Evolutionary conservation across 2,329 filamentous ascomycete species (phyloP).

Genomic region (Sphaerulina vaccinii): DNA sequence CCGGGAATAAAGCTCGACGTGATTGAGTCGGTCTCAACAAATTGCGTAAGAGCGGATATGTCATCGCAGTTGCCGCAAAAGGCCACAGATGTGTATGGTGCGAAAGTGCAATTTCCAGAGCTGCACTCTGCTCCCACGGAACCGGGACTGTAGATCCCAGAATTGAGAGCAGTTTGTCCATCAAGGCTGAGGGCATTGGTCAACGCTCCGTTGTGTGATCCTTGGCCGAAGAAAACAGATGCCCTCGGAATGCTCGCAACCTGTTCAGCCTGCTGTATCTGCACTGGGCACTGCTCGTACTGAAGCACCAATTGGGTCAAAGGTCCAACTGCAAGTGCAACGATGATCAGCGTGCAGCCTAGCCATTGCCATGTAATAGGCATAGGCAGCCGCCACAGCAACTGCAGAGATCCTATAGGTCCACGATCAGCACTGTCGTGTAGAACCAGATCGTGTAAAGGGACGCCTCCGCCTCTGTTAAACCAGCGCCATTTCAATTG

Average conservation of each 20-base stretch:
- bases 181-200: slow-evolving; percentile 2
- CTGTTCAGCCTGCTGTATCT: background rate
- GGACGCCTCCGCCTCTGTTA: slow-evolving; percentile 1
- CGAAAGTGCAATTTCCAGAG: slow-evolving; percentile 18
- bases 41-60: slow-evolving; percentile 3
- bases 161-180: slow-evolving; percentile 13
- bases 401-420: slow-evolving; percentile 8
- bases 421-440: slow-evolving; percentile 3
- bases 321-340: slow-evolving; percentile 12
- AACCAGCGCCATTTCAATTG: slow-evolving; percentile 19
- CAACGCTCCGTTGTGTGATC: background rate
- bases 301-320: slow-evolving; percentile 18
- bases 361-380: slow-evolving; percentile 17
- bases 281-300: slow-evolving; percentile 11
- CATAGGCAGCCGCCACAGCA: slow-evolving; percentile 7
- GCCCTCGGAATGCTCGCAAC: slow-evolving; percentile 6
- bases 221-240: slow-evolving; percentile 11
- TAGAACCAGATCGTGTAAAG: slow-evolving; percentile 12
- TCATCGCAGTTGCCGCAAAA: slow-evolving; percentile 16
- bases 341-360: slow-evolving; percentile 9
- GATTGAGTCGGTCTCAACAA: background rate
- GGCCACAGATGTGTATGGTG: slow-evolving; percentile 11
- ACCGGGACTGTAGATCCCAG: slow-evolving; percentile 11
- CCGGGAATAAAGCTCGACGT: background rate
- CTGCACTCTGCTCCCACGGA: background rate